Percentiles rank a stretch among this genome's conserved stretches.
Evolutionary conservation across 176 grass and related monocot genomes (phyloP).

Genomic region (Dendrocalamus sinicus): DNA sequence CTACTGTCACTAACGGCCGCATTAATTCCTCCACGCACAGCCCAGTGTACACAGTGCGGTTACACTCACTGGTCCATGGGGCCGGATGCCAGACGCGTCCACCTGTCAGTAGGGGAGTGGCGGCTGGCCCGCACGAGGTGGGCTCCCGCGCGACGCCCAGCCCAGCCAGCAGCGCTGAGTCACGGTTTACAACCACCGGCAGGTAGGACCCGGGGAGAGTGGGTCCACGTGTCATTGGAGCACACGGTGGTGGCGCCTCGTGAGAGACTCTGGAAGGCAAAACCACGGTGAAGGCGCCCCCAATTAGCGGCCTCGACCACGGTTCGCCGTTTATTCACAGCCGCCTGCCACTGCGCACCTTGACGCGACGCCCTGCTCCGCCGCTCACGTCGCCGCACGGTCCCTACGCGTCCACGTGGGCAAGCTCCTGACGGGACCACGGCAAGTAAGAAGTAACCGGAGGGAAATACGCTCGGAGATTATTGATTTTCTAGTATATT

Average conservation of each 20-base stretch:
- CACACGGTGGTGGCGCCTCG: background rate
- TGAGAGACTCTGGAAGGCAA: background rate
- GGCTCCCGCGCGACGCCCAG: background rate
- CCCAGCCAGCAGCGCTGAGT: too few relatives aligned
- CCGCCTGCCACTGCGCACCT: conserved; percentile 22
- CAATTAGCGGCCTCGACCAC: background rate
- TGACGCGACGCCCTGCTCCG: background rate
- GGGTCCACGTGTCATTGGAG: background rate
- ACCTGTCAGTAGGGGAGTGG: background rate
- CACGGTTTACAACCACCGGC: background rate
- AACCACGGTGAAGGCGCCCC: conserved; percentile 19
- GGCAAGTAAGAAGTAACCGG: background rate
- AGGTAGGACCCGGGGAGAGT: background rate
- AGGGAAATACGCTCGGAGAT: background rate
- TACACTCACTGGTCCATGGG: background rate
- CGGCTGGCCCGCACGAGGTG: background rate
- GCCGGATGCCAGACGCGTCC: rapidly evolving
- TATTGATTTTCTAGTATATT: too few relatives aligned
- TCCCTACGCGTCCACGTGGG: background rate
- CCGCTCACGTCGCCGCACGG: background rate
- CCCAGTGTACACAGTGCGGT: background rate
- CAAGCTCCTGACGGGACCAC: background rate
- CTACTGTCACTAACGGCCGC: background rate
- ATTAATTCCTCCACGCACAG: background rate
- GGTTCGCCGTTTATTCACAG: background rate